phyloP scores from a whole-genome alignment of 176 grass and related monocot species.

The Ensete ventricosum region DNA sequence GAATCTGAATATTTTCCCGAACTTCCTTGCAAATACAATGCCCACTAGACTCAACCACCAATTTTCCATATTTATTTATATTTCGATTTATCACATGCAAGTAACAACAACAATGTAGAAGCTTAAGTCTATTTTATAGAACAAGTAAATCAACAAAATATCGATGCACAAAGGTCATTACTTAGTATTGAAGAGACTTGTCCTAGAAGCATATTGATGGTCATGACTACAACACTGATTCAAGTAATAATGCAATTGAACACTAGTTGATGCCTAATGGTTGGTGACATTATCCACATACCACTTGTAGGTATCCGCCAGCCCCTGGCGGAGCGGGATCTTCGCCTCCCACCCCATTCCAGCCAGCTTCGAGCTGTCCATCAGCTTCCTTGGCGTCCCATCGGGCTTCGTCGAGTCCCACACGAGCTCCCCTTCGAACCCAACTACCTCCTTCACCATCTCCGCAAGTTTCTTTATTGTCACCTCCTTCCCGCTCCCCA shows the following conservation, averaged over 20 bases:
- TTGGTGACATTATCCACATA: conserved; percentile 47
- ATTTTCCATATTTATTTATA: too few species aligned
- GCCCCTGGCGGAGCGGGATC: conserved; percentile 37
- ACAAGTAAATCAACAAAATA: too few species aligned
- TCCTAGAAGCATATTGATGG: not conserved
- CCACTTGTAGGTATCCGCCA: conserved; percentile 36
- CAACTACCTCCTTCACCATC: conserved; percentile 52
- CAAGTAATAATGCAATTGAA: not conserved
- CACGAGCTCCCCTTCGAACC: conserved; percentile 36
- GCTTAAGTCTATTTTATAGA: too few species aligned
- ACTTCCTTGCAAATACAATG: too few species aligned
- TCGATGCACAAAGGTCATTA: too few species aligned
- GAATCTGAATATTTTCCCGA: too few species aligned
- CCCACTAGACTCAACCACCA: too few species aligned
- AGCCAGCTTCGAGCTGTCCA: conserved; percentile 53
- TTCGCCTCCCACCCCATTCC: conserved; percentile 54
- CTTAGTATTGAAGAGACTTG: too few species aligned
- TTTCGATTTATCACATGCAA: too few species aligned
- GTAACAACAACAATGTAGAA: too few species aligned
- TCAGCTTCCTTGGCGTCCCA: conserved; percentile 39
- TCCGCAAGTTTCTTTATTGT: conserved; percentile 50
- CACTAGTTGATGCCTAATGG: not conserved
- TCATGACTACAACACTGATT: not conserved
- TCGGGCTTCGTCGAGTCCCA: conserved; percentile 46
- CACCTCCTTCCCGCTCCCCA: conserved; percentile 60